Evolutionary conservation across 2,329 filamentous ascomycete species (phyloP).

Genomic region (Stagonosporopsis chrysanthemi): DNA sequence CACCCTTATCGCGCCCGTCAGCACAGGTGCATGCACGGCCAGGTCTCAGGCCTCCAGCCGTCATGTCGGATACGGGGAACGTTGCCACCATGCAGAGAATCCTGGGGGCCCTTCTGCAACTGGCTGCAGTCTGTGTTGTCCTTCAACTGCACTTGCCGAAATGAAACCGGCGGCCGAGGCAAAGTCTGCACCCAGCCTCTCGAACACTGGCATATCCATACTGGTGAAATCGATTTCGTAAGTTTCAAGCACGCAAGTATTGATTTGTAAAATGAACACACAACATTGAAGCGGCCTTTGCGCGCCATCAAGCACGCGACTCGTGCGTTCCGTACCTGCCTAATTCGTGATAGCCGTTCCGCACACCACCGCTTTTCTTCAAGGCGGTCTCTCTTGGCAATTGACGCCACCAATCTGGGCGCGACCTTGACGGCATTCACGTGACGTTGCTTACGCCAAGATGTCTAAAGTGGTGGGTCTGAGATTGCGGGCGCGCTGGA

Average conservation of each 20-base stretch:
- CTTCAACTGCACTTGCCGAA: not conserved
- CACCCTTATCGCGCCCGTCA: constrained; percentile 20
- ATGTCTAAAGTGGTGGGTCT: constrained; percentile 17
- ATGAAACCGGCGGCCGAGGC: constrained; percentile 1
- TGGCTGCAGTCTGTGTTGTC: not conserved
- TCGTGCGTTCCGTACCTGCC: constrained; percentile 14
- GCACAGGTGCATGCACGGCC: constrained; percentile 1
- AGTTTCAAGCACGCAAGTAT: constrained; percentile 8
- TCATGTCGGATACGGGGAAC: constrained; percentile 7
- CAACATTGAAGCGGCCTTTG: constrained; percentile 9
- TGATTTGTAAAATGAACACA: constrained; percentile 18
- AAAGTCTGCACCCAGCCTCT: constrained; percentile 2
- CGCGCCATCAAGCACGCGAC: constrained; percentile 13
- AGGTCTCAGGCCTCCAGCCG: constrained; percentile 3
- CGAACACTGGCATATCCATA: not conserved
- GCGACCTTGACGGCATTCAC: constrained; percentile 11
- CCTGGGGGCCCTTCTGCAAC: not conserved
- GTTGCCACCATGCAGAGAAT: not conserved
- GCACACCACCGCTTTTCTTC: constrained; percentile 11
- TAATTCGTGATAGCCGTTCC: constrained; percentile 11
- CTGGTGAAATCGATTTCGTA: constrained; percentile 4
- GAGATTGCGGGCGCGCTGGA: constrained; percentile 21
- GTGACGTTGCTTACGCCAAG: constrained; percentile 28
- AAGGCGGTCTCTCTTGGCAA: constrained; percentile 12
- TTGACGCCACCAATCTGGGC: constrained; percentile 25